Evolutionary conservation across 768 basidiomycete species (phyloP), one percentile per base, ranked within the genome.

Genomic region (Hebeloma cylindrosporum): DNA sequence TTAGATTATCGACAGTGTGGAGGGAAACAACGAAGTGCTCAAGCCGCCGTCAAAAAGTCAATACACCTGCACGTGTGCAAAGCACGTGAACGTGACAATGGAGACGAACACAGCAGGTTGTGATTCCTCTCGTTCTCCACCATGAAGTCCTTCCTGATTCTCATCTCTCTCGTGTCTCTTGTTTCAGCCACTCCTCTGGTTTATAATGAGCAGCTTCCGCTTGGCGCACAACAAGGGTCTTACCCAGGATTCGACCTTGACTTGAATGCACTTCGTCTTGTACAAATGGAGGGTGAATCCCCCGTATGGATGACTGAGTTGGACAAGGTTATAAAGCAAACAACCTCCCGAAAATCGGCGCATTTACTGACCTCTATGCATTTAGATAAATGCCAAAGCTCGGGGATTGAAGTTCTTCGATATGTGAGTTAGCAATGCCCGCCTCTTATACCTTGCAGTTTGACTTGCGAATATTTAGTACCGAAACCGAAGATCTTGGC

Each of bases 271-370:
- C 72, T 72, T 40, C 78, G 93, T 39, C 77, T 93, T 41, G 82
- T 95, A 40, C 80, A 91, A 61, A 71, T 90, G 59, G 78, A 85
- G 42, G 85, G 77, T 26, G 69, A 81, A 58, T 69, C 70, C 8
- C 85, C 89, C 3, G 76, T 85, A 40, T 86, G 81, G 85, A 85
- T 93, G 70, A 80, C 91, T 10, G 93, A 96, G 66, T 67, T 87
- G n/a, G 85, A 93, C 55, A 96, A 95, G 83, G 88, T 86, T 40
- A 7, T 25, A 35, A 14, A 16, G 22, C 16, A 50, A 17, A 36
- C 6, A 48, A 43, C 7, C 23, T 31, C 25, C 20, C 28, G 38
- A 40, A 26, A 28, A 23, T n/a, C n/a, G n/a, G 37, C 16, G 41
- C 13, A 34, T 23, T 49, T 47, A 40, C 51, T 46, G 36, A 50